Percentiles rank a stretch among this genome's conserved stretches.
Conservation (phyloP, 2,329 filamentous ascomycete species). For the Pseudogymnoascus sp. region DNA sequence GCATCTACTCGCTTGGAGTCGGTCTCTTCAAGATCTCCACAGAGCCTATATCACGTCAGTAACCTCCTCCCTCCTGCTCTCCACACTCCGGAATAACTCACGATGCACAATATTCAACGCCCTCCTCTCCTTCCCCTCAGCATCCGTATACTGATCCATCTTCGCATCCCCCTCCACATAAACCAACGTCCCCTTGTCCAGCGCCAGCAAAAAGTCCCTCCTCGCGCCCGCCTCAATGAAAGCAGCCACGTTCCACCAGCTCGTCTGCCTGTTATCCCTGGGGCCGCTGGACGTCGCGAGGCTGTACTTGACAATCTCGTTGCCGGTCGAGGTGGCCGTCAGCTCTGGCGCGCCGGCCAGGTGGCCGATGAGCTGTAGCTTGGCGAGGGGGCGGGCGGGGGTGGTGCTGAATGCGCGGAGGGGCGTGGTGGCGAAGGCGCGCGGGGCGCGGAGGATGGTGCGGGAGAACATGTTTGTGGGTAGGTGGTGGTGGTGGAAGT, state of each 20-base stretch:
- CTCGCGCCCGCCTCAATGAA: slow-evolving; percentile 60
- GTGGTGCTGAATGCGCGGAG: slow-evolving; percentile 69
- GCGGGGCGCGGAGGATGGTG: slow-evolving; percentile 22
- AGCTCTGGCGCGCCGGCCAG: slow-evolving; percentile 74
- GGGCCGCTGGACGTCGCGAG: slow-evolving; percentile 62
- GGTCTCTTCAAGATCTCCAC: slow-evolving; percentile 6
- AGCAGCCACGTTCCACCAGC: slow-evolving; percentile 74
- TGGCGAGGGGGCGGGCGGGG: slow-evolving; percentile 54
- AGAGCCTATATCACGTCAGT: not conserved
- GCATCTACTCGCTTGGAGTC: not conserved
- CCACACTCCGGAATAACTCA: slow-evolving; percentile 39
- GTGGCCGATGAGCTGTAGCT: slow-evolving; percentile 80
- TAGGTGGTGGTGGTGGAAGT: slow-evolving; percentile 1
- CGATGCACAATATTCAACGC: slow-evolving; percentile 69
- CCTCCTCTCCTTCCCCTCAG: slow-evolving; percentile 59
- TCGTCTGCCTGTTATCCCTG: slow-evolving; percentile 64
- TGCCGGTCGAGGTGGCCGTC: slow-evolving; percentile 58
- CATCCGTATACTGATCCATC: slow-evolving; percentile 58
- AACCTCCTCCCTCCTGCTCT: not conserved
- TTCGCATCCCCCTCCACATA: slow-evolving; percentile 76
- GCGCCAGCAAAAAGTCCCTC: slow-evolving; percentile 61
- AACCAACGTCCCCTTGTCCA: slow-evolving; percentile 81
- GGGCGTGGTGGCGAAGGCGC: slow-evolving; percentile 34
- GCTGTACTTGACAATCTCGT: slow-evolving; percentile 67
- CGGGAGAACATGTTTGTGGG: slow-evolving; percentile 5